Evolutionary conservation across 176 grass and related monocot species (phyloP).

Genomic region (Hyparrhenia diplandra): DNA sequence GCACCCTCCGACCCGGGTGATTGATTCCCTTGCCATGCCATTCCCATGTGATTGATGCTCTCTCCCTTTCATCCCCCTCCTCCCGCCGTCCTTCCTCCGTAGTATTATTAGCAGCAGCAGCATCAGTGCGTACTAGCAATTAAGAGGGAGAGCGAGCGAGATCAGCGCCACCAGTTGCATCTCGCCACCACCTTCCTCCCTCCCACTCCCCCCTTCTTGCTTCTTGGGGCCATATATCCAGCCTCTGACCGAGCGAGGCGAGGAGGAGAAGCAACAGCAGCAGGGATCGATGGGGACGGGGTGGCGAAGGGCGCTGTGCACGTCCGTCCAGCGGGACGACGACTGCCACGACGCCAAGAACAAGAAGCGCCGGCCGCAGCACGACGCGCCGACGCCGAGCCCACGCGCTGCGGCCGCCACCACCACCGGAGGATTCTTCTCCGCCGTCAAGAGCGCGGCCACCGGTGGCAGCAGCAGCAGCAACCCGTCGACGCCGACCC

Average conservation of each 20-base stretch:
- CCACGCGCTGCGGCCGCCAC: neutral
- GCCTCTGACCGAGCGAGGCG: neutral
- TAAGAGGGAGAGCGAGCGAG: neutral
- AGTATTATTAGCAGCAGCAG: neutral
- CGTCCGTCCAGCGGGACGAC: conserved; percentile 56
- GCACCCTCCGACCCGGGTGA: too few relatives aligned
- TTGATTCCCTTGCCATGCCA: conserved; percentile 9
- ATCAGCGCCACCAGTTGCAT: neutral
- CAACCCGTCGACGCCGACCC: conserved; percentile 26
- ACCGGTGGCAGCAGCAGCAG: neutral
- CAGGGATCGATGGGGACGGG: conserved; percentile 84
- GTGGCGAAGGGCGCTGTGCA: conserved; percentile 95
- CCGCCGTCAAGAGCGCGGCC: conserved; percentile 17
- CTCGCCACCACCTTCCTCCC: neutral
- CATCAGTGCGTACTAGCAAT: neutral
- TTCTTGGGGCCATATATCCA: too few relatives aligned
- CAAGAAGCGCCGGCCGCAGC: conserved; percentile 20
- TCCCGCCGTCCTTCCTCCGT: too few relatives aligned
- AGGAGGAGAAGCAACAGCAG: neutral
- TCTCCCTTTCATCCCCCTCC: neutral
- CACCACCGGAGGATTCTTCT: conserved; percentile 63
- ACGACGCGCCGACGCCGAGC: conserved; percentile 22
- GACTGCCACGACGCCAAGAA: conserved; percentile 15
- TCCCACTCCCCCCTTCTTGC: too few relatives aligned
- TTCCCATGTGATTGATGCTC: conserved; percentile 7